Percentiles rank a stretch among this genome's conserved stretches.
Evolutionary conservation across 2,329 filamentous ascomycete species (phyloP).

Genomic region (Shiraia sp.): DNA sequence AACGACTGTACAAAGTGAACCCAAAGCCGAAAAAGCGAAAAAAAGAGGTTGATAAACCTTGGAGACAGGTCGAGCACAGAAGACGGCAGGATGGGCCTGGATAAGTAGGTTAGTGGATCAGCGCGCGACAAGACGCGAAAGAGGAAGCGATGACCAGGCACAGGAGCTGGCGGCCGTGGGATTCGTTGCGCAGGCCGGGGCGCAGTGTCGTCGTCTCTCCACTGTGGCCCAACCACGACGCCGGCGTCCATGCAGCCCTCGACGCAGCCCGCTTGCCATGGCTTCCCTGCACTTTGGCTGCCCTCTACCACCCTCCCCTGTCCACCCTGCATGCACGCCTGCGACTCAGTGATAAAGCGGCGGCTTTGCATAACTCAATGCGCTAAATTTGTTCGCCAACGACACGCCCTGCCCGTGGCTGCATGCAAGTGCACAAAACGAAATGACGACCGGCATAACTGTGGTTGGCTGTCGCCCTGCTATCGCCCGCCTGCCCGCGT

Average conservation of each 20-base stretch:
- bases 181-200: constrained; percentile 42
- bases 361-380: constrained; percentile 45
- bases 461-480: constrained; percentile 20
- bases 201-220: constrained; percentile 45
- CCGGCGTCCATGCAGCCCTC: constrained; percentile 33
- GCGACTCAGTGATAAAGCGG: constrained; percentile 38
- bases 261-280: no score
- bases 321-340: constrained; percentile 45
- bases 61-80: constrained; percentile 41
- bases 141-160: constrained; percentile 50
- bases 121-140: constrained; percentile 46
- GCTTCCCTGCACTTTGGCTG: no score
- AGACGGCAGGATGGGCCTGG: constrained; percentile 42
- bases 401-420: constrained; percentile 33
- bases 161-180: constrained; percentile 42
- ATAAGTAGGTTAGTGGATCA: constrained; percentile 47
- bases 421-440: constrained; percentile 34
- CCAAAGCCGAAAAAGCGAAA: constrained; percentile 35
- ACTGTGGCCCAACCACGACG: constrained; percentile 36
- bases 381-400: constrained; percentile 38
- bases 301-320: no score
- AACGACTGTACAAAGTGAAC: constrained; percentile 31
- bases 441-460: constrained; percentile 37
- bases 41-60: constrained; percentile 50
- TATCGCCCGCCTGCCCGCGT: constrained; percentile 18